Evolutionary conservation across 352 stramenopile genomes (phyloP), one percentile per base, ranked within the genome.

Genomic region (Thraustotheca clavata): DNA sequence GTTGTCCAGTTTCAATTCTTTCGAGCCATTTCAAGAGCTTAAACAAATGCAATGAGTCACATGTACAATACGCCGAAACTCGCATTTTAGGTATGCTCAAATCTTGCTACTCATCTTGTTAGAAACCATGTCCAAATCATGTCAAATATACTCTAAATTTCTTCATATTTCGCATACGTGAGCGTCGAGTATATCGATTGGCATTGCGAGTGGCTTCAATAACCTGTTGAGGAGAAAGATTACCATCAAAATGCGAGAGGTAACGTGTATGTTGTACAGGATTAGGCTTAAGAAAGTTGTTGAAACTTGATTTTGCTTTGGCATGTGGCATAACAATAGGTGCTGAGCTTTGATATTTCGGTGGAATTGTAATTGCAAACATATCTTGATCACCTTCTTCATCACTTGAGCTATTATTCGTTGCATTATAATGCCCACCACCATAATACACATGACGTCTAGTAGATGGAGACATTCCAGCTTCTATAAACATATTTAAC

Each of bases 1-100:
- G 57, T 69, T 91, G 81, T 1, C 80, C 81, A 3, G 79, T 91
- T 62, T 91, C 82, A 24, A 89, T 71, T 41, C 82, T 69, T 59
- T 94, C 80, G 48, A 94, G 79, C 84, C 84, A 94, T 59, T 94
- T 91, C 60, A 94, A 73, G 66, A 91, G 67, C 71, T 91, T 91
- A 62, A 91, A 90, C n/a, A 94, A 67, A 46, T 88, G 77, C 62
- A 91, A 34, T 60, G 90, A 80, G 62, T 94, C 82, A 62, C 80
- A 89, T 57, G 82, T 91, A 63, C 84, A 94, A 68, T 94, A 94
- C 47, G 84, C 84, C 12, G 83, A 89, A 31, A 94, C 84, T 48
- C 84, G 60, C 20, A 68, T 22, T 32, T 68, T 62, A 18, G 60
- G 60, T 31, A 68, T 46, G 27, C 57, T 43, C 57, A 65, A 54